Base-by-base conservation (phyloP, 2,329 filamentous ascomycete species). In the Thielaviopsis euricoi region DNA sequence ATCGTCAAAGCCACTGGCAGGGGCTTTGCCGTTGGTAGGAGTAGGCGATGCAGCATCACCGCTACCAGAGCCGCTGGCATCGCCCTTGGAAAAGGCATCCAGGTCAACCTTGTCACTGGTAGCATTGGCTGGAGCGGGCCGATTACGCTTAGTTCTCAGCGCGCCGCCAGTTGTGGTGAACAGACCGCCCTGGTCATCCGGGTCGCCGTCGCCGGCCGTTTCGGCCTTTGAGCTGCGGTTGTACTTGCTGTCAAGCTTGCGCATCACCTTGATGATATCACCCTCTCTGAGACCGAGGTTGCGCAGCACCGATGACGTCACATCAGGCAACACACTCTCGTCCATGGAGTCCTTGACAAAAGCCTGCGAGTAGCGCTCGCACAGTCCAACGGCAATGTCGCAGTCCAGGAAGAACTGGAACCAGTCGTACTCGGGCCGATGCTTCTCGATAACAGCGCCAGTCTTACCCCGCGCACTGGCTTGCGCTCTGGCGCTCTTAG, bases 351-450 rank as follows among this genome's bases (percentile, higher is more conserved):
- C 93, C 66, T 85, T 85, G 53, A 81, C 71, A 67, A 98, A 98
- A 1, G 89, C 88, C 66, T 89, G 87, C 1, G 90, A 85, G 67
- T 98, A 98, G 57, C 93, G 81, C 71, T 97, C 91, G 70, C 93
- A 98, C 52, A 95, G 83, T 60, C 94, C 88, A 53, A 91, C 87
- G 51, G 89, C 86, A 64, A 97, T 89, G 52, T 95, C 91, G 68
- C 89, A 94, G 62, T 84, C 83, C 48, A 98, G 74, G 76, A 98
- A 98, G 73, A 98, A 97, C 67, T 96, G 89, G 66, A 98, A 98
- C 93, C 93, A 98, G 69, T 98, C 93, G 68, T 97, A 95, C 53
- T 93, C 85, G 0, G 86, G 76, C 66, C 77, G 74, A 22, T 72
- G 69, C 52, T 75, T 72, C 63, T 85, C 77, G 33, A 89, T 73